phyloP scores from a whole-genome alignment of 208 protist genomes.

The Herpetomonas muscarum region DNA sequence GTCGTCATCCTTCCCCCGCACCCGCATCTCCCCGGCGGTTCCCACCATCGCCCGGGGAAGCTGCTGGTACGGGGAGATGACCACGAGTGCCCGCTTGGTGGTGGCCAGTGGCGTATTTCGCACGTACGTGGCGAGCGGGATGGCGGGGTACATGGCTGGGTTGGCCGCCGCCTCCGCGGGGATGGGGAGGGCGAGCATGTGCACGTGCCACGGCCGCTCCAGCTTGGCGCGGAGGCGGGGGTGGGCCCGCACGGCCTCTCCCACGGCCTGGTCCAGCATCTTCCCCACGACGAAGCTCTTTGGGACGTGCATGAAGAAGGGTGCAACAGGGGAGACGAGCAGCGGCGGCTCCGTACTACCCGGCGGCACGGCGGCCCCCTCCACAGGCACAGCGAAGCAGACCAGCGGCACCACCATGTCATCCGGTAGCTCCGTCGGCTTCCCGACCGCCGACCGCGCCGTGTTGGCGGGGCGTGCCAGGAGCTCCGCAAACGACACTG shows the following conservation, averaged over 20 bases:
- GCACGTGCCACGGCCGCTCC: slow-evolving; percentile 35
- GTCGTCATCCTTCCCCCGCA: not conserved
- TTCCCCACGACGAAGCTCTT: slow-evolving; percentile 53
- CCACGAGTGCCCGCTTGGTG: not conserved
- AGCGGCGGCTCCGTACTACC: not conserved
- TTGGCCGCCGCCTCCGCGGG: slow-evolving; percentile 12
- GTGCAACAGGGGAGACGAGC: slow-evolving; percentile 31
- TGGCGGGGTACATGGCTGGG: slow-evolving; percentile 32
- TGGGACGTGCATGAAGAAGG: slow-evolving; percentile 72
- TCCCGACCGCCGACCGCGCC: slow-evolving; percentile 50
- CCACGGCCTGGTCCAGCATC: slow-evolving; percentile 58
- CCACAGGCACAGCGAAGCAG: slow-evolving; percentile 25
- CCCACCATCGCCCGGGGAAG: slow-evolving; percentile 7
- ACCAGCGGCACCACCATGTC: slow-evolving; percentile 66
- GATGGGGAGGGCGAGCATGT: slow-evolving; percentile 37
- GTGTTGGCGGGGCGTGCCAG: slow-evolving; percentile 47
- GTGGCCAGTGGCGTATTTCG: slow-evolving; percentile 20
- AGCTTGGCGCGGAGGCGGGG: not conserved
- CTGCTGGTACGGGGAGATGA: slow-evolving; percentile 2
- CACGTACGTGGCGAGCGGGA: slow-evolving; percentile 45
- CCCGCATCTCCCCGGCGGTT: not conserved
- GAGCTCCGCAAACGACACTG: slow-evolving; percentile 15
- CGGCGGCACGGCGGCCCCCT: too few species aligned
- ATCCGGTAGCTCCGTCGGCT: slow-evolving; percentile 36
- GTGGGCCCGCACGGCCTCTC: slow-evolving; percentile 37